Conservation (phyloP, 2,329 filamentous ascomycete species). For the Talaromyces sp. region DNA sequence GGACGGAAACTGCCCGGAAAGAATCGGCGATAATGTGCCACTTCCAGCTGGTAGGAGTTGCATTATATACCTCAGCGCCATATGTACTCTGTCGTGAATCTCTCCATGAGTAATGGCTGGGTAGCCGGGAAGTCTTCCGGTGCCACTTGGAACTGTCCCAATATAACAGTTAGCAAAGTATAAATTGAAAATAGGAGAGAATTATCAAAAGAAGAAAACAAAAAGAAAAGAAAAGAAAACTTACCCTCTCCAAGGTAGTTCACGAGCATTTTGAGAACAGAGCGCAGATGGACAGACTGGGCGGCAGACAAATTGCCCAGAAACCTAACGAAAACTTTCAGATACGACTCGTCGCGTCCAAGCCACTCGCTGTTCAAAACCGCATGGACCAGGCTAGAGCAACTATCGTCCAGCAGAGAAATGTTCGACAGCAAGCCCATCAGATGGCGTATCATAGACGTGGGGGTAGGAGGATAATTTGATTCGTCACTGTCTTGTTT, state of each 20-base stretch:
- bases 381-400: constrained; percentile 53
- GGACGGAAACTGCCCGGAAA: constrained; percentile 68
- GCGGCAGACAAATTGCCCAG: constrained; percentile 67
- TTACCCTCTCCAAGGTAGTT: constrained; percentile 62
- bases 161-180: background rate
- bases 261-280: constrained; percentile 74
- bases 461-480: constrained; percentile 46
- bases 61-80: constrained; percentile 68
- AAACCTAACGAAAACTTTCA: constrained; percentile 52
- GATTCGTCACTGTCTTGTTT: constrained; percentile 28
- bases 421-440: constrained; percentile 54
- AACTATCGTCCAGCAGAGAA: constrained; percentile 50
- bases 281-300: constrained; percentile 69
- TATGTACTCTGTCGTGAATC: constrained; percentile 70
- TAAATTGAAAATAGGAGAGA: constrained; percentile 19
- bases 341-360: constrained; percentile 55
- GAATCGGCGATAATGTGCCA: constrained; percentile 60
- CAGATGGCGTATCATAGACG: constrained; percentile 53
- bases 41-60: constrained; percentile 76
- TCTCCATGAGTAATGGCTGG: constrained; percentile 55
- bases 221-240: constrained; percentile 18
- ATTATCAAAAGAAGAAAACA: no score
- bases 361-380: constrained; percentile 57
- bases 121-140: constrained; percentile 50
- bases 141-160: constrained; percentile 48